Conservation (phyloP, 495 filamentous ascomycete species). For the Penicillium longicatenatum region DNA sequence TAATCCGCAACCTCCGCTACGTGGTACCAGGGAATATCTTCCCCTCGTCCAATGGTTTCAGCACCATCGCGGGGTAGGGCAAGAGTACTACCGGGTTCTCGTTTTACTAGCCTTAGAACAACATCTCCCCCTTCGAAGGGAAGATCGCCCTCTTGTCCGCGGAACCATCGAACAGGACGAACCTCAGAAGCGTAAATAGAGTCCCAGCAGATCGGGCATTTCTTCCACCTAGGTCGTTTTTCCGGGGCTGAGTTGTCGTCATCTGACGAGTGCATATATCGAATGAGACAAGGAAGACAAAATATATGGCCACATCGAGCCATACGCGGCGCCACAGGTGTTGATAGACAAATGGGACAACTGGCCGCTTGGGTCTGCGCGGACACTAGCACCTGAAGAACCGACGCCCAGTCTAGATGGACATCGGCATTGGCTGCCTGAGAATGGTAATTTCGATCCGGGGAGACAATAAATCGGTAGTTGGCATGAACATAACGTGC, state of each 20-base stretch:
- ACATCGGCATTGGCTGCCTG: conserved; percentile 88
- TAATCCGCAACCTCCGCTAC: conserved; percentile 93
- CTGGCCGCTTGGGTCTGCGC: conserved; percentile 82
- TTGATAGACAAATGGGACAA: conserved; percentile 92
- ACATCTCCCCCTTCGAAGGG: conserved; percentile 87
- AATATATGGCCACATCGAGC: conserved; percentile 97
- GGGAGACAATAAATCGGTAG: conserved; percentile 93
- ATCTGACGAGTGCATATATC: conserved; percentile 90
- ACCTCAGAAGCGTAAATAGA: conserved; percentile 83
- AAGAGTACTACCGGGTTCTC: conserved; percentile 76
- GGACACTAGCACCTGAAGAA: conserved; percentile 89
- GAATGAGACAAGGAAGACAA: conserved; percentile 88
- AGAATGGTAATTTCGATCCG: conserved; percentile 71
- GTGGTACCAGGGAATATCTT: conserved; percentile 92
- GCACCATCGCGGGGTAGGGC: conserved; percentile 84
- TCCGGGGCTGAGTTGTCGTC: conserved; percentile 61
- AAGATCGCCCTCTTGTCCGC: conserved; percentile 78
- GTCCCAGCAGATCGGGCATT: conserved; percentile 96
- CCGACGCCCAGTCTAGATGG: conserved; percentile 85
- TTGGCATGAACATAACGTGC: conserved; percentile 96
- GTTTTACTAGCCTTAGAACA: conserved; percentile 79
- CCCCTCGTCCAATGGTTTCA: conserved; percentile 62
- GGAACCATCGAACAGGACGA: conserved; percentile 88
- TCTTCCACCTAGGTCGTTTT: conserved; percentile 82
- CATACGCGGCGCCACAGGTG: conserved; percentile 93